phyloP scores from a whole-genome alignment of 371 early-diverging fungal species.

The Apophysomyces ossiformis region DNA sequence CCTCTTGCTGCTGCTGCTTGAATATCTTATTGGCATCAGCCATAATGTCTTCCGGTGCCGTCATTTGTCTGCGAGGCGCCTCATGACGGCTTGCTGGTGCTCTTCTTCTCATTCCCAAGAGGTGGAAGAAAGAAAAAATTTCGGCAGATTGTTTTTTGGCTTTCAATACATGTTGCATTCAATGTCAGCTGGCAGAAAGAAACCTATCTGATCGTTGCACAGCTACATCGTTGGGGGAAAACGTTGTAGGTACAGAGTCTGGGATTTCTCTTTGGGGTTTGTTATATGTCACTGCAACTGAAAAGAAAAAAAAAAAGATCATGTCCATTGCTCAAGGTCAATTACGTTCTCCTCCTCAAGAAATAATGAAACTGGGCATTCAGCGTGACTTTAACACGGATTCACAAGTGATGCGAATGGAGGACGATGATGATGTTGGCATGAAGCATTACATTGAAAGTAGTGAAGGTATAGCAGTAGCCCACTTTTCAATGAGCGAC shows the following conservation, averaged over 20 bases:
- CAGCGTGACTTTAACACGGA: no score
- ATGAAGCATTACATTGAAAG: no score
- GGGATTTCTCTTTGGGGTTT: background rate
- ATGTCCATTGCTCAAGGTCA: no score
- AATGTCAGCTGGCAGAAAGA: background rate
- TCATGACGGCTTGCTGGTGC: background rate
- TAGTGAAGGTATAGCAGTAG: no score
- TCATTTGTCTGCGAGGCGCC: slow-evolving; percentile 4
- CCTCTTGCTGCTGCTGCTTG: slow-evolving; percentile 15
- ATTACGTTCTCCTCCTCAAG: no score
- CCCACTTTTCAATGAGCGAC: no score
- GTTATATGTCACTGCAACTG: background rate
- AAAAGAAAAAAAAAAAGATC: no score
- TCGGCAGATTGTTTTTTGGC: background rate
- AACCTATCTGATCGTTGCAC: background rate
- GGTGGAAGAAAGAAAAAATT: background rate
- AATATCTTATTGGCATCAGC: slow-evolving; percentile 17
- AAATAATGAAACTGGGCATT: no score
- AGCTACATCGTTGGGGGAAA: background rate
- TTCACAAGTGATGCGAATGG: no score
- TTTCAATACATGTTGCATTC: background rate
- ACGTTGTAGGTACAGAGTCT: background rate
- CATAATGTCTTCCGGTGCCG: slow-evolving; percentile 33
- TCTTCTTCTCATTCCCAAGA: slow-evolving; percentile 8
- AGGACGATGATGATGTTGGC: no score